Evolutionary conservation across 495 filamentous ascomycete genomes (phyloP).

Genomic region (Neurospora sp.): DNA sequence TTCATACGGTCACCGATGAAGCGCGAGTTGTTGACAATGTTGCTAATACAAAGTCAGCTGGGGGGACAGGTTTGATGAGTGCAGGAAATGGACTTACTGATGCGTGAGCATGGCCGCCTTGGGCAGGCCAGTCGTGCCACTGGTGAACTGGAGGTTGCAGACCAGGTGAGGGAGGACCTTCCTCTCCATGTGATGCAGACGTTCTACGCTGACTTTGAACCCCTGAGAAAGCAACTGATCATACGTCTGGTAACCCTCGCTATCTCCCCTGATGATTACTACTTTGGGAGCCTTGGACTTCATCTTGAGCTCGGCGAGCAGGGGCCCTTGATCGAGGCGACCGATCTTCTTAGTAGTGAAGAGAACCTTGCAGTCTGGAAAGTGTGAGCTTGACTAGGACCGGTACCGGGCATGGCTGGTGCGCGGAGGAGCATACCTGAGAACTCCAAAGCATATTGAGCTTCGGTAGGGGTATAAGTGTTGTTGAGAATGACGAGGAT

Average conservation of each 20-base stretch:
- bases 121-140: constrained; percentile 59
- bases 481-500: constrained; percentile 63
- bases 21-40: constrained; percentile 59
- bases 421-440: constrained; percentile 34
- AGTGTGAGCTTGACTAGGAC: not conserved
- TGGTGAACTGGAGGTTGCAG: constrained; percentile 63
- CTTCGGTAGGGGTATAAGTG: constrained; percentile 58
- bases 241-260: constrained; percentile 43
- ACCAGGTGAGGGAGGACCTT: constrained; percentile 50
- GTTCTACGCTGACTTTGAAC: constrained; percentile 24
- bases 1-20: constrained; percentile 63
- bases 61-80: not conserved
- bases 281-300: constrained; percentile 32
- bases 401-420: not conserved
- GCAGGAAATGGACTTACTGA: constrained; percentile 33
- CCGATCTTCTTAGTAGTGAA: constrained; percentile 57
- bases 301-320: constrained; percentile 41
- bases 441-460: constrained; percentile 53
- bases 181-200: constrained; percentile 24
- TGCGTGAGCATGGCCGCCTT: constrained; percentile 72
- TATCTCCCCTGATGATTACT: constrained; percentile 44
- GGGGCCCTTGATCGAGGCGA: constrained; percentile 41
- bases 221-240: constrained; percentile 37
- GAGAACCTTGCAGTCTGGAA: constrained; percentile 45
- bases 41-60: constrained; percentile 30